phyloP scores from a whole-genome alignment of 768 basidiomycete genomes.

The Leccinum subtestaceum region DNA sequence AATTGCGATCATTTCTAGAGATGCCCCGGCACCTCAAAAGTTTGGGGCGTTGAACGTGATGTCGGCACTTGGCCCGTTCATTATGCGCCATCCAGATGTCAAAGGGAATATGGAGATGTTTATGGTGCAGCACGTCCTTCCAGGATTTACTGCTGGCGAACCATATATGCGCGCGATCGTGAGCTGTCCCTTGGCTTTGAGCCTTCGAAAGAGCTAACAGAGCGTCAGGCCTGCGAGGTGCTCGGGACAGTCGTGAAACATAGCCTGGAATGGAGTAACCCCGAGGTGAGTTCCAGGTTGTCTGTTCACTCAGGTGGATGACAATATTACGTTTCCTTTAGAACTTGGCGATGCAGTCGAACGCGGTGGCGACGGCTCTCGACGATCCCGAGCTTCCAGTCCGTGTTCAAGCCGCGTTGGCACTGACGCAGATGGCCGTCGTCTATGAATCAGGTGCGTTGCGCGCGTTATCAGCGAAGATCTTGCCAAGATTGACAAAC shows the following conservation, averaged over 20 bases:
- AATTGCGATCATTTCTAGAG: conserved; percentile 28
- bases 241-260: conserved; percentile 70
- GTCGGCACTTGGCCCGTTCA: conserved; percentile 69
- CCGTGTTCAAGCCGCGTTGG: conserved; percentile 77
- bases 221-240: conserved; percentile 75
- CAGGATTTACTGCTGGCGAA: conserved; percentile 62
- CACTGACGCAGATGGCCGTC: conserved; percentile 73
- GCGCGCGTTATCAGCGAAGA: background rate
- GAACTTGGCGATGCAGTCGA: conserved; percentile 44
- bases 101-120: conserved; percentile 76
- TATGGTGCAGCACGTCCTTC: conserved; percentile 68
- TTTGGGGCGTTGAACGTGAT: conserved; percentile 88
- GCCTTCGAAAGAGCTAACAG: background rate
- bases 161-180: conserved; percentile 79
- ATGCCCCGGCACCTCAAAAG: conserved; percentile 57
- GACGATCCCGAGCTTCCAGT: conserved; percentile 83
- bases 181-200: conserved; percentile 30
- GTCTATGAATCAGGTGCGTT: conserved; percentile 58
- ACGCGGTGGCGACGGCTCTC: conserved; percentile 60
- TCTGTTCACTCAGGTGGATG: background rate
- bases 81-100: conserved; percentile 83
- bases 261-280: conserved; percentile 61
- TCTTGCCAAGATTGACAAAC: background rate
- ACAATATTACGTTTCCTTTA: conserved; percentile 24
- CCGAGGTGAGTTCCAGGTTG: conserved; percentile 45